Base-by-base conservation (phyloP, 108 stramenopile genomes). In the Pseudonitzschia multiseries region DNA sequence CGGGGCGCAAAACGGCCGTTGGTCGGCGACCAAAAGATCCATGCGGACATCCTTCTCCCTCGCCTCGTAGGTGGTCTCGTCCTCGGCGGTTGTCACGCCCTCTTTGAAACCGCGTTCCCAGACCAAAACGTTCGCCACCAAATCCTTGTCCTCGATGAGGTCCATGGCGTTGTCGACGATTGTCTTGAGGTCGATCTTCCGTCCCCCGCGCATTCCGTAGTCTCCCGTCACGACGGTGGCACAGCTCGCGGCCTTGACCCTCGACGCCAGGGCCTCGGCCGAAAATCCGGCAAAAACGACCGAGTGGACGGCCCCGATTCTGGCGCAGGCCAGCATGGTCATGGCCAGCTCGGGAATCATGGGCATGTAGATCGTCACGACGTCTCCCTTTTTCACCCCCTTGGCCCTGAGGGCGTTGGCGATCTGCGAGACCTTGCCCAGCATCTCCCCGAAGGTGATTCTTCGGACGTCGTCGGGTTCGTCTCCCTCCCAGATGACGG, bases 221-320 rank as follows among this genome's bases (percentile, higher is more conserved):
- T 97, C 89, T 21, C 95, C 88, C 2, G 97, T 97, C 44, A 97
- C 79, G 18, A 98, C 74, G 80, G 87, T 86, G 70, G 93, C 86
- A 33, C 89, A 92, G 4, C 86, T 68, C 40, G 89, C 87, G 27
- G 97, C 96, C 72, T 73, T 51, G 70, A 99, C 89, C 31, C 99
- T 94, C 60, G 94, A 94, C 32, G 89, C 83, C 70, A 99, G 75
- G 14, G 97, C 94, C 60, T 95, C 97, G 51, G 96, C 86, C 29
- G 87, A 89, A 71, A 98, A 99, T 4, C 99, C 99, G 27, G 99
- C 99, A 79, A 98, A 98, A 22, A 99, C 97, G 12, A 99, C 97
- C 15, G 93, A 95, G 81, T 98, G 98, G 15, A 96, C 82, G 15
- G 97, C 97, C 17, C 99, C 99, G 60, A 99, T 95, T 28, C 99